These are phyloP conservation scores for Pulveroboletus sp. DNA, from an alignment of 768 basidiomycete species.

Conservation along the genomic window DNA sequence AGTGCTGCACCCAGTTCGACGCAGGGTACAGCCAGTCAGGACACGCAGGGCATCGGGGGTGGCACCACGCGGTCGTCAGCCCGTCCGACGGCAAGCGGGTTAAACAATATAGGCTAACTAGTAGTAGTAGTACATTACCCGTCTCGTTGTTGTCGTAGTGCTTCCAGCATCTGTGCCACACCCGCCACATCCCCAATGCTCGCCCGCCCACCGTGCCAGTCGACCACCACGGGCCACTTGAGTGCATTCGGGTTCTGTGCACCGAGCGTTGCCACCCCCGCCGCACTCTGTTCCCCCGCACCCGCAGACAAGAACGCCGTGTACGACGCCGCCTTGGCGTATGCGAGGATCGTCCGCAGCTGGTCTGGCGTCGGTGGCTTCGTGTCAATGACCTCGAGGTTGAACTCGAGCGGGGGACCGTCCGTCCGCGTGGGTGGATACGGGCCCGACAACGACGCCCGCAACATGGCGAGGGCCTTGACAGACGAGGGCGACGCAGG, in stretches of 20 bases:
- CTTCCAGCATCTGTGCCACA: conserved; percentile 66
- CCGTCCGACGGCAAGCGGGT: neutral
- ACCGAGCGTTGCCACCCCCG: conserved; percentile 50
- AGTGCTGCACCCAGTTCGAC: neutral
- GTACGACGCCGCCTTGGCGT: conserved; percentile 31
- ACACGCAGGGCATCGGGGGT: neutral
- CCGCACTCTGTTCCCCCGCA: conserved; percentile 39
- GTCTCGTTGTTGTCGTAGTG: conserved; percentile 61
- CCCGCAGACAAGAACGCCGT: conserved; percentile 51
- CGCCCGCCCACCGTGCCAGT: conserved; percentile 68
- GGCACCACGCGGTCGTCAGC: too few species aligned
- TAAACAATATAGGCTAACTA: neutral
- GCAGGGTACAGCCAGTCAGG: neutral
- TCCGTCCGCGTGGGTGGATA: conserved; percentile 54
- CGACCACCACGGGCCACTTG: conserved; percentile 80
- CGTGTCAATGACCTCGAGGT: conserved; percentile 69
- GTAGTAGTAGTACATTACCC: conserved; percentile 41
- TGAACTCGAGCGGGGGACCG: conserved; percentile 58
- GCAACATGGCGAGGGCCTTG: conserved; percentile 58
- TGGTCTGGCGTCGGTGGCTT: conserved; percentile 66
- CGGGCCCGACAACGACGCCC: conserved; percentile 53
- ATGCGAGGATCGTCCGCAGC: conserved; percentile 62
- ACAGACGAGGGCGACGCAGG: conserved; percentile 63
- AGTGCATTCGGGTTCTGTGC: conserved; percentile 55
- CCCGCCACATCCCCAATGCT: conserved; percentile 67